Base-by-base conservation (phyloP, 2,329 filamentous ascomycete genomes). In the Cladosporium velox region DNA sequence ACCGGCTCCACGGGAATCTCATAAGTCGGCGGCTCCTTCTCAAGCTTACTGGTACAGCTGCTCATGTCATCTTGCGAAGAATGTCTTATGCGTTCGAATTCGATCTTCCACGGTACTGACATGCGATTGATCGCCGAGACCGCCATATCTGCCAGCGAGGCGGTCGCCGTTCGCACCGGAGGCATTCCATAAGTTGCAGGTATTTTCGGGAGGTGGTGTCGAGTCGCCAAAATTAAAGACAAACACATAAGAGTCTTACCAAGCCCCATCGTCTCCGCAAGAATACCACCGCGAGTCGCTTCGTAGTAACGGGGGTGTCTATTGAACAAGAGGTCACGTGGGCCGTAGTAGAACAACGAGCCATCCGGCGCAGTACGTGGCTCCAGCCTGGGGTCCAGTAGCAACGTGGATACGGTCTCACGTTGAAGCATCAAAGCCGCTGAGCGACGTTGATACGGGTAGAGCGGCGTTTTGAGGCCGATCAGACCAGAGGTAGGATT, bases 231-330 rank as follows among this genome's bases (percentile, higher is more conserved):
- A 47, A 97, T 80, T n/a, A 83, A 72, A 5, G 83, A 77, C 2
- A 98, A 79, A 69, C 91, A 94, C 12, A 97, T 96, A 30, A 97
- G 79, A 0, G 94, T 97, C 80, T 97, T 98, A 0, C 94, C 93
- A 57, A 79, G 64, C 6, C 90, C 90, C 91, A 93, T 93, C 69
- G 91, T 89, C 74, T 95, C 91, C 0, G 91, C 90, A 15, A 93
- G 79, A 15, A 94, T 90, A 2, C 93, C 94, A 38, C 93, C 93
- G 66, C 85, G 84, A 5, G 89, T 85, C 30, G 87, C 85, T 54
- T 95, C 92, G 71, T 94, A 97, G 66, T 86, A 86, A 2, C 85
- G 84, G 12, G 91, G 88, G n/a, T 90, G 86, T 41, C 82, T 82
- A 0, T 91, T 75, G 58, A 92, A 84, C 0, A 82, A 81, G 0